Evolutionary conservation across 2,329 filamentous ascomycete species (phyloP).

Genomic region (Aspergillus calidoustus): DNA sequence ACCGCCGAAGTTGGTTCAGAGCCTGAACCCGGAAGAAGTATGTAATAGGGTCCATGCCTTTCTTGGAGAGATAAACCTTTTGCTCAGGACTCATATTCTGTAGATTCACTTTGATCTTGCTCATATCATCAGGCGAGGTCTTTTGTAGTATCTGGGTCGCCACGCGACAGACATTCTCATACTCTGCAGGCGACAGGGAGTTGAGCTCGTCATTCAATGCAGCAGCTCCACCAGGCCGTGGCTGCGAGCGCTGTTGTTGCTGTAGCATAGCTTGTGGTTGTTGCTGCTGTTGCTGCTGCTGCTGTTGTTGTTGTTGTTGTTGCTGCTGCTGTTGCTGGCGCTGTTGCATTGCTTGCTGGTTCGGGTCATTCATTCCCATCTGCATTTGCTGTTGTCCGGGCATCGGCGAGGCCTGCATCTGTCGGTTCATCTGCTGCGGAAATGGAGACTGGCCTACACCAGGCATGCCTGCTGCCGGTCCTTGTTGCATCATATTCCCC

Average conservation of each 20-base stretch:
- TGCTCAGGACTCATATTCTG: slow-evolving; percentile 53
- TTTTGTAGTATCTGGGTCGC: slow-evolving; percentile 53
- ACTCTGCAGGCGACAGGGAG: slow-evolving; percentile 46
- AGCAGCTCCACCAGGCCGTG: slow-evolving; percentile 33
- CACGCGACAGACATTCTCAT: slow-evolving; percentile 50
- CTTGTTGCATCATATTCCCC: slow-evolving; percentile 45
- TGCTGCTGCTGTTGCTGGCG: slow-evolving; percentile 40
- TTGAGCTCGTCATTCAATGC: slow-evolving; percentile 40
- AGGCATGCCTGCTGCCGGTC: slow-evolving; percentile 35
- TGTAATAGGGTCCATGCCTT: slow-evolving; percentile 55
- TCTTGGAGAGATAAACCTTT: slow-evolving; percentile 49
- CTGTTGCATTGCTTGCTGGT: slow-evolving; percentile 41
- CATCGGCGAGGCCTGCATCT: slow-evolving; percentile 57
- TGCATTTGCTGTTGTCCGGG: slow-evolving; percentile 43
- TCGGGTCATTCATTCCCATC: slow-evolving; percentile 41
- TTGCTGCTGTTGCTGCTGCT: slow-evolving; percentile 37
- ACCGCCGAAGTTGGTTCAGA: slow-evolving; percentile 45
- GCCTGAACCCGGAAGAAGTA: slow-evolving; percentile 57
- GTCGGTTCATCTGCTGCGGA: slow-evolving; percentile 55
- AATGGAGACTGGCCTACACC: slow-evolving; percentile 49
- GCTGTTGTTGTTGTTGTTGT: slow-evolving; percentile 36
- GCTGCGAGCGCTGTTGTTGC: slow-evolving; percentile 39
- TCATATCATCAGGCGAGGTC: slow-evolving; percentile 49
- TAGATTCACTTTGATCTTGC: slow-evolving; percentile 55
- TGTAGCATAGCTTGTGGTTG: slow-evolving; percentile 30